A percentile compares a stretch with the other conserved stretches of the same genome.
phyloP scores from a whole-genome alignment of 495 filamentous ascomycete genomes.

The Annulohypoxylon moriforme region DNA sequence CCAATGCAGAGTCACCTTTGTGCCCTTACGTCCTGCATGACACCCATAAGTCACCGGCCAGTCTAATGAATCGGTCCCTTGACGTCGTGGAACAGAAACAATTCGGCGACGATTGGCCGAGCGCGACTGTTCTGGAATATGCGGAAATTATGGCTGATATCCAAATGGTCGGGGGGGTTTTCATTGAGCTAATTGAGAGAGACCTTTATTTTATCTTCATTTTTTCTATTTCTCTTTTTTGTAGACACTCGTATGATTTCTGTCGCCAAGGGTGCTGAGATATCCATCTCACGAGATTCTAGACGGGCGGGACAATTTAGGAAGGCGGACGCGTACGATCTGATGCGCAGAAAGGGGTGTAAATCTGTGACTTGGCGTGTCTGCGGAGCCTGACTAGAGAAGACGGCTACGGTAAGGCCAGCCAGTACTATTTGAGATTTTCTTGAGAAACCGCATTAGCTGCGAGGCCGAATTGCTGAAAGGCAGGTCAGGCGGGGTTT shows the following conservation, averaged over 20 bases:
- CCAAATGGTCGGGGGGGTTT: constrained; percentile 29
- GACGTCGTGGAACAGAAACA: constrained; percentile 34
- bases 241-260: constrained; percentile 8
- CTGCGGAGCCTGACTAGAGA: constrained; percentile 23
- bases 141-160: constrained; percentile 40
- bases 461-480: constrained; percentile 16
- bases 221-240: background rate
- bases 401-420: constrained; percentile 24
- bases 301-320: constrained; percentile 21
- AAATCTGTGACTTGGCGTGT: constrained; percentile 34
- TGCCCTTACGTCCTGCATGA: constrained; percentile 45
- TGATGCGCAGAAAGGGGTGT: constrained; percentile 20
- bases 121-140: constrained; percentile 32
- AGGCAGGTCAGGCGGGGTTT: constrained; percentile 19
- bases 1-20: constrained; percentile 35
- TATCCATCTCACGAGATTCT: constrained; percentile 9
- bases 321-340: constrained; percentile 35
- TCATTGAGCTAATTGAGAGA: constrained; percentile 24
- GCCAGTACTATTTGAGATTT: constrained; percentile 20
- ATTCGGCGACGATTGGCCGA: constrained; percentile 22
- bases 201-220: constrained; percentile 1
- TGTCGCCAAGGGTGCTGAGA: constrained; percentile 17
- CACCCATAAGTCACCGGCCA: constrained; percentile 33
- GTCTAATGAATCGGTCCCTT: constrained; percentile 29
- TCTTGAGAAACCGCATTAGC: constrained; percentile 28